phyloP scores from a whole-genome alignment of 1,139 yeast genomes.

The Chernovozyma aurita region DNA sequence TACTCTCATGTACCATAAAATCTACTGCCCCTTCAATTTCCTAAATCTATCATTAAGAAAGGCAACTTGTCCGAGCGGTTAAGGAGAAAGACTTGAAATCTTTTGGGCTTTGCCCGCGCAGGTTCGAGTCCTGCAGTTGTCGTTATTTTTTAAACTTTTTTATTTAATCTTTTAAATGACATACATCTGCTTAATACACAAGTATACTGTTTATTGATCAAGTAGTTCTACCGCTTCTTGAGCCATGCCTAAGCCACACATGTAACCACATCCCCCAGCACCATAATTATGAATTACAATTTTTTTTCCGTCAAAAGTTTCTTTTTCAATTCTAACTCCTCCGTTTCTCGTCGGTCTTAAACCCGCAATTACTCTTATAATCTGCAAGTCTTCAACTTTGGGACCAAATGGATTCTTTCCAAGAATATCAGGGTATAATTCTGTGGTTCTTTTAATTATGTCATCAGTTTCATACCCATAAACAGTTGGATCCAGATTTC shows the following conservation, averaged over 20 bases:
- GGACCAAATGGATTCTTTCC: slow-evolving; percentile 24
- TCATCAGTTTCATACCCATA: slow-evolving; percentile 51
- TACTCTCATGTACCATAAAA: too few species aligned
- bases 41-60: slow-evolving; percentile 11
- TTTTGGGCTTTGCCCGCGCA: slow-evolving; percentile 59
- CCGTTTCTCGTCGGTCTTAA: slow-evolving; percentile 64
- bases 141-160: slow-evolving; percentile 26
- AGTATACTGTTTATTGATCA: too few species aligned
- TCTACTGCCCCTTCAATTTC: background rate
- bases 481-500: slow-evolving; percentile 54
- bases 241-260: slow-evolving; percentile 67
- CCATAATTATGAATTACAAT: slow-evolving; percentile 63
- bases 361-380: slow-evolving; percentile 58
- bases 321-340: slow-evolving; percentile 56
- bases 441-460: slow-evolving; percentile 53
- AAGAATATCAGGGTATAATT: slow-evolving; percentile 49
- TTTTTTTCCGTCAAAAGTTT: slow-evolving; percentile 22
- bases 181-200: background rate
- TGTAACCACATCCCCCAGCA: slow-evolving; percentile 75
- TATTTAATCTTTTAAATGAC: background rate
- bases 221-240: slow-evolving; percentile 3
- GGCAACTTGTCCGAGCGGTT: slow-evolving; percentile 58
- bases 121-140: slow-evolving; percentile 59
- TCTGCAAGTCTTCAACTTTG: slow-evolving; percentile 20
- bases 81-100: slow-evolving; percentile 57